Evolutionary conservation across 208 protist genomes (phyloP), one percentile per base, ranked within the genome.

Genomic region (Crithidia bombi): DNA sequence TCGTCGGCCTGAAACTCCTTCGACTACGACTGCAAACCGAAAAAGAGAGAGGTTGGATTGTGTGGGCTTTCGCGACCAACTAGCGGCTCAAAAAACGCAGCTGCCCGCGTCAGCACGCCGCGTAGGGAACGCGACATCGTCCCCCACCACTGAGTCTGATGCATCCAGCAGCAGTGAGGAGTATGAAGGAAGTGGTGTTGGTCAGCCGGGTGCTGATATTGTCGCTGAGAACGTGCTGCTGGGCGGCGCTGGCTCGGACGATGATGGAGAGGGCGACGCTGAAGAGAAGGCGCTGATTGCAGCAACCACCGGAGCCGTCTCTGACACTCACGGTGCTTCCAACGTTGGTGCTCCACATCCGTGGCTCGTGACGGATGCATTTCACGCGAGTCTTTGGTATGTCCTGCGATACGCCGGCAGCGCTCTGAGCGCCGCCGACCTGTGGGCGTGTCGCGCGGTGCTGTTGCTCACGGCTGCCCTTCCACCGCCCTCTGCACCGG

Each of bases 371-470:
- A 79, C 77, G 26, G 79, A 81, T 35, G 65, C 82, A 0, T 92
- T 92, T 55, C 85, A 93, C 35, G 63, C 74, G 5, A 79, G 72
- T 15, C 43, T 80, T 21, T 89, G 85, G 84, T 84, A 82, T 50
- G 71, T 87, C 11, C 69, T 88, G 25, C 79, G 73, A 12, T 80
- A 84, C 38, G 80, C 67, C 21, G 74, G 75, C 21, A 33, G 35
- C 14, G 74, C 72, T 2, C 43, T 93, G 32, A 65, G 73, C 41
- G 44, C 64, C 5, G 47, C 56, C 3, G 80, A 83, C 26, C 58
- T 89, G 11, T 72, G 74, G 61, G 64, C 70, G 30, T 81, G 64
- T 68, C 75, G 83, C 26, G 44, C 36, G 2, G 3, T 77, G 30
- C 39, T 77, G 9, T 70, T 57, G 19, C 58, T 77, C 28, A 71